Evolutionary conservation across 2,329 filamentous ascomycete species (phyloP), one percentile per base, ranked within the genome.

Genomic region (Botryotinia narcissicola): DNA sequence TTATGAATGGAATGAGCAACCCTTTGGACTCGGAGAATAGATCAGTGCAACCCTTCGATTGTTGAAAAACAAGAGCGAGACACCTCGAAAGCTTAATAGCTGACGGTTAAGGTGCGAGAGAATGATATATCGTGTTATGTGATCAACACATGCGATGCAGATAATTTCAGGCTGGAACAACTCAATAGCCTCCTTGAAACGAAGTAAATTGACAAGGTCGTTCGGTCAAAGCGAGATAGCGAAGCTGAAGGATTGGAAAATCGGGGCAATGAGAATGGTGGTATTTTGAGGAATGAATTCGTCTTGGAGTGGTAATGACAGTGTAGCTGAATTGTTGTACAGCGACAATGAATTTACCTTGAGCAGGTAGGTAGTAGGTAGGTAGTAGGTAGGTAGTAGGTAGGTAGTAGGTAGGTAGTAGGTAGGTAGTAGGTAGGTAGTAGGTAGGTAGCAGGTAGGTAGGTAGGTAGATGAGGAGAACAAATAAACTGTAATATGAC

Each of bases 321-420:
- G 71, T 72, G 48, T 72, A 42, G 51, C 71, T 68, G 71, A 69
- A 69, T 69, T 72, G 71, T 72, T 72, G 71, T 72, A 69, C 71
- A 72, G 71, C 51, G 63, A 61, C 71, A 72, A 69, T 72, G 70
- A 67, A 64, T 44, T 35, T 40, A 54, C 64, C 64, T 40, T 54
- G 48, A n/a, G 48, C 25, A 42, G 61, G 22, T 18, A 18, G 59
- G 37, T 35, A 48, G n/a, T n/a, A n/a, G n/a, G n/a, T n/a, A n/a
- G n/a, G n/a, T n/a, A n/a, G n/a, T n/a, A n/a, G n/a, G n/a, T n/a
- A n/a, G n/a, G n/a, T n/a, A n/a, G n/a, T 29, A 9, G 18, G 32
- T 12, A 42, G 35, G 35, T 22, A 14, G 16, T 32, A 32, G 32
- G 32, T 32, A 32, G 32, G 32, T n/a, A n/a, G n/a, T n/a, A n/a